A percentile compares a stretch with the other conserved stretches of the same genome.
These are phyloP conservation scores for Aspergillus quadrilineatus DNA, from an alignment of 2,329 filamentous ascomycete species.

Conservation along the genomic window DNA sequence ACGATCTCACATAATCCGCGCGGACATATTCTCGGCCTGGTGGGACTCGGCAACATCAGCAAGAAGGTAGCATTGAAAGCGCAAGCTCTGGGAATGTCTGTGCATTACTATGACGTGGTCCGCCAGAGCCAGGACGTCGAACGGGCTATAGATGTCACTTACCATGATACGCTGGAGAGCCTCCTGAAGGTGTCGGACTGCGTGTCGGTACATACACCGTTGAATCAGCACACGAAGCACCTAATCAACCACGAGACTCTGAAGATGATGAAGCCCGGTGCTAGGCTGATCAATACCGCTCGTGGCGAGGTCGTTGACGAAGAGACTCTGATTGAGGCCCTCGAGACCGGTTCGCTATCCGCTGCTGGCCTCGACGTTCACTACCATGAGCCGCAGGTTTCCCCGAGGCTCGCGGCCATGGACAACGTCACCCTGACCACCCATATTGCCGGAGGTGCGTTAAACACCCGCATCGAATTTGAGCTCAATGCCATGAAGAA, in stretches of 20 bases:
- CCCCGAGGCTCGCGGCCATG: conserved; percentile 40
- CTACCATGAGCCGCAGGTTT: conserved; percentile 54
- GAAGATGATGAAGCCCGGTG: conserved; percentile 28
- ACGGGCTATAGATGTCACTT: conserved; percentile 32
- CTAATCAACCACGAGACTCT: neutral
- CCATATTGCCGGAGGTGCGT: conserved; percentile 49
- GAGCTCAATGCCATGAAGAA: conserved; percentile 48
- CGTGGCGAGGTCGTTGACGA: conserved; percentile 55
- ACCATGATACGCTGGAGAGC: conserved; percentile 1
- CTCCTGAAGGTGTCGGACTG: conserved; percentile 2
- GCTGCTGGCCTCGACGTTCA: conserved; percentile 57
- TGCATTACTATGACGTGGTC: conserved; percentile 54
- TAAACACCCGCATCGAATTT: conserved; percentile 50
- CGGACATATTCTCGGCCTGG: conserved; percentile 51
- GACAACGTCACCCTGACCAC: conserved; percentile 47
- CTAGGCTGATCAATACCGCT: conserved; percentile 54
- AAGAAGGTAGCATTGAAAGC: conserved; percentile 51
- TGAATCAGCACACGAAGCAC: conserved; percentile 4
- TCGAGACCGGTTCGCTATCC: conserved; percentile 48
- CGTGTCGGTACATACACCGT: conserved; percentile 2
- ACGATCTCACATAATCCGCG: conserved; percentile 52
- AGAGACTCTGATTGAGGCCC: conserved; percentile 47
- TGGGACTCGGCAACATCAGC: conserved; percentile 53
- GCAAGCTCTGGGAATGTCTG: conserved; percentile 51
- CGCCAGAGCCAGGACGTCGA: conserved; percentile 34